phyloP scores from a whole-genome alignment of 208 protist species.

The Angomonas ambiguus region DNA sequence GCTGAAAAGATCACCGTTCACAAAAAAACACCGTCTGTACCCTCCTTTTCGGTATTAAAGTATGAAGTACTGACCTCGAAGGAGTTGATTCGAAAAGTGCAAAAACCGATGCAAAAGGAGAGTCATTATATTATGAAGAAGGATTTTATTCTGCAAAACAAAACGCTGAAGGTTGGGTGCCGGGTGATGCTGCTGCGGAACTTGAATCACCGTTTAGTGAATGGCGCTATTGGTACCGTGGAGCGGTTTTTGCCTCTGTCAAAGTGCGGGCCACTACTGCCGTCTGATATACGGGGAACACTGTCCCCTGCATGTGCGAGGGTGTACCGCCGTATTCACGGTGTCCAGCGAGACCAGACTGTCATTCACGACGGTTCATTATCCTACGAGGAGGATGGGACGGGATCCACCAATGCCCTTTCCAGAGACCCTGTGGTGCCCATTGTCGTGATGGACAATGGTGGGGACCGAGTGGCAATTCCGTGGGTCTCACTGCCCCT shows the following conservation, averaged over 20 bases:
- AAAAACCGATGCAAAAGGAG: constrained; percentile 12
- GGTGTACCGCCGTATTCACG: constrained; percentile 2
- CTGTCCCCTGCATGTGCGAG: constrained; percentile 13
- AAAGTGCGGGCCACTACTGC: constrained; percentile 33
- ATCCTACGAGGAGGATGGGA: not conserved
- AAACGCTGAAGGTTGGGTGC: constrained; percentile 78
- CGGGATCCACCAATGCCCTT: not conserved
- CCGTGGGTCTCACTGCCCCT: constrained; percentile 53
- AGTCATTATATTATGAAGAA: constrained; percentile 28
- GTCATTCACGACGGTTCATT: not conserved
- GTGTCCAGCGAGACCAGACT: not conserved
- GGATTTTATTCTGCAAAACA: constrained; percentile 62
- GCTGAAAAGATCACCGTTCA: not conserved
- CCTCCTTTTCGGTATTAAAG: not conserved
- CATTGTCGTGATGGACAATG: constrained; percentile 71
- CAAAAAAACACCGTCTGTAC: not conserved
- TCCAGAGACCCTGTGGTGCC: constrained; percentile 30
- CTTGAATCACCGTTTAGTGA: constrained; percentile 52
- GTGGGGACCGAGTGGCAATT: constrained; percentile 58
- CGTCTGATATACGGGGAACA: constrained; percentile 23
- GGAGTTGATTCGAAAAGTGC: not conserved
- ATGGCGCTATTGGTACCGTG: constrained; percentile 78
- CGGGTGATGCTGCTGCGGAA: constrained; percentile 87
- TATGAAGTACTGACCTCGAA: not conserved
- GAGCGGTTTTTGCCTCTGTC: constrained; percentile 37